A percentile compares a stretch with the other conserved stretches of the same genome.
Evolutionary conservation across 169 alveolate species (phyloP).

Genomic region (Plasmodium inui): DNA sequence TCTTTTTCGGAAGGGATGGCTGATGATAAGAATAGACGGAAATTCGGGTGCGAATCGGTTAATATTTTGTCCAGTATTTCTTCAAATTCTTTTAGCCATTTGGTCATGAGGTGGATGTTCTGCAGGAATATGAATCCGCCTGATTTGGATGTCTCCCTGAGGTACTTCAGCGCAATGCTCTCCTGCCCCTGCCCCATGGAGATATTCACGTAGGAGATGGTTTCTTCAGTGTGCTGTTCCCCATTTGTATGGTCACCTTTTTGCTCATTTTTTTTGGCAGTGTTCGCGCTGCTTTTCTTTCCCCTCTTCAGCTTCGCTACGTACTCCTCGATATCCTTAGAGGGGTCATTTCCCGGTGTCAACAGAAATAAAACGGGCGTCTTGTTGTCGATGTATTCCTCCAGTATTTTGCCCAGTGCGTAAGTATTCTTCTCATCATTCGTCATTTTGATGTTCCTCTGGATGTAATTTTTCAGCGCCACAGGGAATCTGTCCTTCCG

Average conservation of each 20-base stretch:
- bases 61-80: slow-evolving; percentile 94
- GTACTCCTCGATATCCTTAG: slow-evolving; percentile 90
- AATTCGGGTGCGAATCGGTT: slow-evolving; percentile 93
- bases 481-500: slow-evolving; percentile 96
- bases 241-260: slow-evolving; percentile 35
- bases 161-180: slow-evolving; percentile 94
- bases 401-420: slow-evolving; percentile 91
- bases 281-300: background rate
- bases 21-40: slow-evolving; percentile 95
- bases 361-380: slow-evolving; percentile 96
- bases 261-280: slow-evolving; percentile 26
- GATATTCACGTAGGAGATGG: slow-evolving; percentile 94
- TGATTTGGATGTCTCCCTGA: slow-evolving; percentile 92
- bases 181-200: slow-evolving; percentile 99
- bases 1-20: slow-evolving; percentile 77
- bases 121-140: slow-evolving; percentile 97
- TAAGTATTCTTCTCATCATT: slow-evolving; percentile 94
- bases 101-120: slow-evolving; percentile 96
- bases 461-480: slow-evolving; percentile 93
- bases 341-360: slow-evolving; percentile 96
- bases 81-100: slow-evolving; percentile 94
- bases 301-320: slow-evolving; percentile 16
- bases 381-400: slow-evolving; percentile 91
- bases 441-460: slow-evolving; percentile 91
- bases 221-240: slow-evolving; percentile 81